Evolutionary conservation across 2,329 filamentous ascomycete genomes (phyloP).

Genomic region (Amylocarpus encephaloides): DNA sequence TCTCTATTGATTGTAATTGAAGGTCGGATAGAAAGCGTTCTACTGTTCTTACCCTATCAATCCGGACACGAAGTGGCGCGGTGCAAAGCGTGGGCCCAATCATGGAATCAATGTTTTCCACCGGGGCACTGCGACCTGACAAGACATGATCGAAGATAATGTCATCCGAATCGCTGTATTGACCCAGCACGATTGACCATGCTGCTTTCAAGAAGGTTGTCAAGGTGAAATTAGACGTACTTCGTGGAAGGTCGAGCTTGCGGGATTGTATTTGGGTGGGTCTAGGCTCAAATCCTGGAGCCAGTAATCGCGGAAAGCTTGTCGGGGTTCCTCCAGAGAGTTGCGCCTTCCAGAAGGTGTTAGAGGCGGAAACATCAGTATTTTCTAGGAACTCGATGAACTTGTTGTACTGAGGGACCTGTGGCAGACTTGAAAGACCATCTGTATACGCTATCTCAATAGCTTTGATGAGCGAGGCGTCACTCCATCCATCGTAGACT

Average conservation of each 20-base stretch:
- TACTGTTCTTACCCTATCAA: neutral
- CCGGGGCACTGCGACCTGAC: slow-evolving; percentile 45
- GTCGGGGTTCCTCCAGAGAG: neutral
- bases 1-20: neutral
- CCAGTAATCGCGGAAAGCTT: neutral
- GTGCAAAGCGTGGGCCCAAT: slow-evolving; percentile 38
- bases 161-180: slow-evolving; percentile 40
- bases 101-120: slow-evolving; percentile 34
- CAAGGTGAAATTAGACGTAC: neutral
- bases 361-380: neutral
- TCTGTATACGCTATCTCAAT: neutral
- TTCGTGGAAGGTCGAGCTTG: neutral
- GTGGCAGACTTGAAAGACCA: neutral
- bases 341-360: neutral
- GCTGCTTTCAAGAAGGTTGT: slow-evolving; percentile 41
- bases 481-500: slow-evolving; percentile 59
- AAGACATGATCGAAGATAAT: slow-evolving; percentile 49
- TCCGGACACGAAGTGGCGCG: slow-evolving; percentile 32
- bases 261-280: neutral
- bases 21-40: neutral
- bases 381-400: neutral
- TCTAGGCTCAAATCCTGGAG: neutral
- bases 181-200: slow-evolving; percentile 46
- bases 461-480: slow-evolving; percentile 30
- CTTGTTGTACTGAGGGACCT: neutral